A percentile compares a stretch with the other conserved stretches of the same genome.
phyloP scores from a whole-genome alignment of 345 rosid genomes.

The Camelina laxa region DNA sequence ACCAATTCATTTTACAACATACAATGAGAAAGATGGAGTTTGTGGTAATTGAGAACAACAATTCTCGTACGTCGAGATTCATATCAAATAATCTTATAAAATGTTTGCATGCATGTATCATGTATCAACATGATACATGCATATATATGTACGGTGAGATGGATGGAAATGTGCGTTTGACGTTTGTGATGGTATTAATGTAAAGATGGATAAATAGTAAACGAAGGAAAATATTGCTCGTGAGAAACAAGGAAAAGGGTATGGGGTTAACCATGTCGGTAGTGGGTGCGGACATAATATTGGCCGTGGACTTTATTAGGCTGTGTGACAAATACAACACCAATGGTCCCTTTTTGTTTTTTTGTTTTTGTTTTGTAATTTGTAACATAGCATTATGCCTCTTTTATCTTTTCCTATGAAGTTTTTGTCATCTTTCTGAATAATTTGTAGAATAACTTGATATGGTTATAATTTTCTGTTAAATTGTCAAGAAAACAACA shows the following conservation, averaged over 20 bases:
- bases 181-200: not conserved
- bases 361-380: not conserved
- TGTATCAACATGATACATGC: not conserved
- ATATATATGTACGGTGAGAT: not conserved
- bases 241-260: constrained; percentile 19
- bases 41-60: not conserved
- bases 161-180: not conserved
- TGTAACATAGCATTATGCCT: constrained; percentile 27
- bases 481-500: not conserved
- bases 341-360: constrained; percentile 28
- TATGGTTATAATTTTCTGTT: not conserved
- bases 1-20: not conserved
- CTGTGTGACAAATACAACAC: constrained; percentile 27
- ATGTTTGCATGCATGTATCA: not conserved
- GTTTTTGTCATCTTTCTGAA: not conserved
- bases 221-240: constrained; percentile 24
- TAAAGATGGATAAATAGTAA: constrained; percentile 13
- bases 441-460: not conserved
- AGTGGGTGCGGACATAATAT: constrained; percentile 18
- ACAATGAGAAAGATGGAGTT: not conserved
- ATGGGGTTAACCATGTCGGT: constrained; percentile 30
- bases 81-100: not conserved
- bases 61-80: not conserved
- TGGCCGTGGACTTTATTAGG: constrained; percentile 20
- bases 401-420: constrained; percentile 7